Base-by-base conservation (phyloP, 2,329 filamentous ascomycete species). In the Scleromitrula shiraiana region DNA sequence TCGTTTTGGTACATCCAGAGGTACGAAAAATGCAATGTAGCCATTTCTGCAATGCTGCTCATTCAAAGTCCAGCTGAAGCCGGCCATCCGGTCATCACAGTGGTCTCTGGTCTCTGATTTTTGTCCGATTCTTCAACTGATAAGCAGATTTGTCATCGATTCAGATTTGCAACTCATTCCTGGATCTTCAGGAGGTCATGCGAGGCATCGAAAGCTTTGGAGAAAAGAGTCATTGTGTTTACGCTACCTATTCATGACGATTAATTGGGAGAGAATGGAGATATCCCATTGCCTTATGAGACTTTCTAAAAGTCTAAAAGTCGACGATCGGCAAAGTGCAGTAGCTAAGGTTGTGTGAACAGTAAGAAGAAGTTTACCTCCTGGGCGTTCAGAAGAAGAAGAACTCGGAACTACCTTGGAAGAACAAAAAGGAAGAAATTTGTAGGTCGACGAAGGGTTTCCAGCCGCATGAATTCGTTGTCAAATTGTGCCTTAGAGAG, bases 391-490 rank as follows among this genome's bases (percentile, higher is more conserved):
- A 36, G 38, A 47, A 35, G 37, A 20, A 42, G n/a, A n/a, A n/a
- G n/a, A n/a, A n/a, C n/a, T n/a, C n/a, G n/a, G n/a, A n/a, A n/a
- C n/a, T n/a, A n/a, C n/a, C n/a, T n/a, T 37, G 20, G 8, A 7
- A 41, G 27, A 41, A 46, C 15, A 41, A 24, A n/a, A n/a, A n/a
- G 14, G 10, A 41, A 32, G 15, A 35, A 12, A 24, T 32, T 35
- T 17, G 10, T 32, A 24, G 43, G 36, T 40, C 26, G 23, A 24
- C 35, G 27, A 23, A 46, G 17, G 22, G 38, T 52, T 56, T 44
- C 50, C 49, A 54, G 56, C 51, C 51, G 52, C 55, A 55, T 56
- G 45, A 32, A 45, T 49, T 36, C 40, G 38, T 42, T 48, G 50
- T 42, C 38, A 47, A 19, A 37, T 30, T 43, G n/a, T 48, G 48